phyloP scores from a whole-genome alignment of 2,329 filamentous ascomycete species.

The Curvularia sp. region DNA sequence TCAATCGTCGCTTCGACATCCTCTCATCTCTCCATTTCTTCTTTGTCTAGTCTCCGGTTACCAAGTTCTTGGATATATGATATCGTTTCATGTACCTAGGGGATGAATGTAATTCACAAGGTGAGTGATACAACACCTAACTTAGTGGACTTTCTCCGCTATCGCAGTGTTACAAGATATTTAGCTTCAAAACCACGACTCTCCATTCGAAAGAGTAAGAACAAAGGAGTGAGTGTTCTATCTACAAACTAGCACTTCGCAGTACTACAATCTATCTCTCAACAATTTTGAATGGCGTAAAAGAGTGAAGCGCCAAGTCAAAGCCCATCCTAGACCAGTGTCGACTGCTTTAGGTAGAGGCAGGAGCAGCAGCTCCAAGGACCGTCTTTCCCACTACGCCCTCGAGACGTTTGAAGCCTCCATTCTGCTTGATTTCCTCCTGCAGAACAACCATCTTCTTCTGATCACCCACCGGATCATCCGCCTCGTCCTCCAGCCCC shows the following conservation, averaged over 20 bases:
- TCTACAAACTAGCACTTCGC: background rate
- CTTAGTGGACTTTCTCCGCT: too few species aligned
- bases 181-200: too few species aligned
- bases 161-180: too few species aligned
- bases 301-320: slow-evolving; percentile 8
- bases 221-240: background rate
- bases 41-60: too few species aligned
- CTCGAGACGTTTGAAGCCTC: slow-evolving; percentile 67
- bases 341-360: slow-evolving; percentile 4
- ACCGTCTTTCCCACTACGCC: slow-evolving; percentile 22
- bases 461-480: slow-evolving; percentile 75
- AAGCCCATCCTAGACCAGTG: background rate
- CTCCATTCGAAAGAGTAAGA: background rate
- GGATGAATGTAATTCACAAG: background rate
- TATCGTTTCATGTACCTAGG: too few species aligned
- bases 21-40: background rate
- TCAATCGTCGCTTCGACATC: background rate
- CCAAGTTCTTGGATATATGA: too few species aligned
- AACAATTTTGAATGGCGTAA: background rate
- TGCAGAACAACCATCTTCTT: slow-evolving; percentile 75
- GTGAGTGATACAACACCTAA: background rate
- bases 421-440: slow-evolving; percentile 68
- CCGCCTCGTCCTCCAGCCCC: slow-evolving; percentile 68
- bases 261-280: background rate
- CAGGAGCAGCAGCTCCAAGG: slow-evolving; percentile 26